phyloP scores from a whole-genome alignment of 345 rosid species.

The Xanthoceras sorbifolium region DNA sequence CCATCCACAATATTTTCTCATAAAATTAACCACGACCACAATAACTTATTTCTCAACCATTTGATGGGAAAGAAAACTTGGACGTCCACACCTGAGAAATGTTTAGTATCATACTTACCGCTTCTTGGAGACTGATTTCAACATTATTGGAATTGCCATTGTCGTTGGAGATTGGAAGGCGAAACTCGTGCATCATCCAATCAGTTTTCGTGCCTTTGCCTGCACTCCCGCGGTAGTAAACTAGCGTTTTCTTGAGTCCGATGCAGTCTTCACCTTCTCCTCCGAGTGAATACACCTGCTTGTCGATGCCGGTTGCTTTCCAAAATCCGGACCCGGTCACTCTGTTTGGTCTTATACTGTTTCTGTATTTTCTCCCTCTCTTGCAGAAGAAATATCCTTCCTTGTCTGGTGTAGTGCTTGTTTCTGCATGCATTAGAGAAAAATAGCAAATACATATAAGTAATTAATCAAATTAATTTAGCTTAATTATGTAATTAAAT shows the following conservation, averaged over 20 bases:
- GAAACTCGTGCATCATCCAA: conserved; percentile 99
- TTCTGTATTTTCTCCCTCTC: conserved; percentile 87
- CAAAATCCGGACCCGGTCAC: conserved; percentile 95
- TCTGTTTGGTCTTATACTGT: conserved; percentile 90
- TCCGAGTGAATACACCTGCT: conserved; percentile 50
- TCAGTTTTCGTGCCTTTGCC: conserved; percentile 96
- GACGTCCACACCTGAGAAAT: neutral
- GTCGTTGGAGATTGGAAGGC: conserved; percentile 53
- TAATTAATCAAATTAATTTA: too few species aligned
- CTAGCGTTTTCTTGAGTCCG: conserved; percentile 91
- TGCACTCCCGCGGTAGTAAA: conserved; percentile 84
- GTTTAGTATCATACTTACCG: conserved; percentile 47
- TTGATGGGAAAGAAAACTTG: too few species aligned
- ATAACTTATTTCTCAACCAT: too few species aligned
- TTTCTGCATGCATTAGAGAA: conserved; percentile 27
- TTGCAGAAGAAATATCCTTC: conserved; percentile 88
- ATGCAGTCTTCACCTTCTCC: conserved; percentile 49
- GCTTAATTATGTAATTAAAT: neutral
- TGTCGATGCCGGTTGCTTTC: conserved; percentile 98
- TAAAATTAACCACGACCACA: too few species aligned
- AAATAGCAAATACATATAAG: too few species aligned
- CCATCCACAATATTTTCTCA: neutral
- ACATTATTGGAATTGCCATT: conserved; percentile 27
- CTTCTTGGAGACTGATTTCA: conserved; percentile 45
- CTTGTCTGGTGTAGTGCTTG: conserved; percentile 46